phyloP scores from a whole-genome alignment of 2,329 filamentous ascomycete genomes.

The Hortaea werneckii region DNA sequence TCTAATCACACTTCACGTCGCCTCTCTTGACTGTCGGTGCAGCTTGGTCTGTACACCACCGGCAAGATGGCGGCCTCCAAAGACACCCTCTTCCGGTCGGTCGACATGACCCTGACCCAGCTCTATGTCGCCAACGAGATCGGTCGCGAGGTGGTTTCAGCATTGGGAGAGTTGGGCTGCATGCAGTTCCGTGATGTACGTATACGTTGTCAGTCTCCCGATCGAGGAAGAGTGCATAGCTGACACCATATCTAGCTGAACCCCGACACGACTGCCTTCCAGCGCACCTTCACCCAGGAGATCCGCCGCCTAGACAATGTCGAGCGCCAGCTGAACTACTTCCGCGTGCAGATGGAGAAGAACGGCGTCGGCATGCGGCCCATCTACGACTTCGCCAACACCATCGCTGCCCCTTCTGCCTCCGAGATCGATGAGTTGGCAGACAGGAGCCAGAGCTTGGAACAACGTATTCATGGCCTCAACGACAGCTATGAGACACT shows the following conservation, averaged over 20 bases:
- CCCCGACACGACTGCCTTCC: slow-evolving; percentile 83
- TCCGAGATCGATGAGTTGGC: slow-evolving; percentile 93
- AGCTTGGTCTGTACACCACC: background rate
- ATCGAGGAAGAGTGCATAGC: slow-evolving; percentile 3
- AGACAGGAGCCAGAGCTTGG: slow-evolving; percentile 83
- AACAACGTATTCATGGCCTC: slow-evolving; percentile 79
- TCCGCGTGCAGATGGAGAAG: slow-evolving; percentile 93
- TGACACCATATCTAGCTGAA: slow-evolving; percentile 57
- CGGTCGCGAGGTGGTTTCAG: slow-evolving; percentile 91
- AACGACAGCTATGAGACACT: slow-evolving; percentile 98
- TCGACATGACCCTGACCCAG: slow-evolving; percentile 99
- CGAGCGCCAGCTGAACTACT: slow-evolving; percentile 93
- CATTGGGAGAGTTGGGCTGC: slow-evolving; percentile 86
- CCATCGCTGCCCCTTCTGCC: slow-evolving; percentile 76
- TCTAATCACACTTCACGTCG: background rate
- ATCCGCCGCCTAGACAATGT: slow-evolving; percentile 97
- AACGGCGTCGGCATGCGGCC: slow-evolving; percentile 74
- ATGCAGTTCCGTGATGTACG: slow-evolving; percentile 96
- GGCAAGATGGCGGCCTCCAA: slow-evolving; percentile 47
- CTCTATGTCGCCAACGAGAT: slow-evolving; percentile 99
- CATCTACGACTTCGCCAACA: slow-evolving; percentile 76
- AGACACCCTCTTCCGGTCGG: slow-evolving; percentile 98
- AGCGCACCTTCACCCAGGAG: slow-evolving; percentile 94
- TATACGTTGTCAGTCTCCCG: slow-evolving; percentile 7
- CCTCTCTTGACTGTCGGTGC: background rate